Evolutionary conservation across 2,329 filamentous ascomycete genomes (phyloP).

Genomic region (Stemphylium vesicarium): DNA sequence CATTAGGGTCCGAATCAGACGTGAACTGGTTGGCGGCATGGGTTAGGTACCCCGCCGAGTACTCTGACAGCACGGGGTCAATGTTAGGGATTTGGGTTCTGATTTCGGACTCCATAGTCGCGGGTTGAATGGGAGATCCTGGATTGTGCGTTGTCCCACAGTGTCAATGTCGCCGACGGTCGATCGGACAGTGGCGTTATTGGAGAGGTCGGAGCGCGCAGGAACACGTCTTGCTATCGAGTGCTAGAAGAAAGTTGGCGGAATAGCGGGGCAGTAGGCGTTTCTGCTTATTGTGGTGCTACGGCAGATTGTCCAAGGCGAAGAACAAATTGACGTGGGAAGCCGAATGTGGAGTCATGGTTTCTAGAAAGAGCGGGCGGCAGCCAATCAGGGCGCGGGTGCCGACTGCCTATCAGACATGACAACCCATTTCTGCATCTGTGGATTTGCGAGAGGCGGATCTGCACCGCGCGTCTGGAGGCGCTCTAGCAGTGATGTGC

Average conservation of each 20-base stretch:
- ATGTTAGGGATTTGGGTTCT: slow-evolving; percentile 83
- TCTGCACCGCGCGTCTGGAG: slow-evolving; percentile 28
- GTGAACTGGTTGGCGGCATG: slow-evolving; percentile 88
- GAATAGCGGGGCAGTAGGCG: slow-evolving; percentile 27
- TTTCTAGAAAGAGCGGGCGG: slow-evolving; percentile 22
- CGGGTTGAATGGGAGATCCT: slow-evolving; percentile 22
- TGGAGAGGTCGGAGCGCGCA: slow-evolving; percentile 23
- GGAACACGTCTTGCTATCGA: slow-evolving; percentile 21
- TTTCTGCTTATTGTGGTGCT: slow-evolving; percentile 28
- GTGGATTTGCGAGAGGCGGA: slow-evolving; percentile 19
- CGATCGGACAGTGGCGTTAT: slow-evolving; percentile 26
- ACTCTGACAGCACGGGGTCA: slow-evolving; percentile 87
- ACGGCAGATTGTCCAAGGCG: slow-evolving; percentile 27
- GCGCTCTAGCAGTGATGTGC: slow-evolving; percentile 30
- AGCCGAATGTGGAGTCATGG: slow-evolving; percentile 24
- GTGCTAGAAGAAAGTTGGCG: slow-evolving; percentile 9
- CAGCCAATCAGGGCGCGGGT: slow-evolving; percentile 27
- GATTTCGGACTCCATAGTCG: slow-evolving; percentile 84
- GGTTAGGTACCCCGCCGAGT: slow-evolving; percentile 90
- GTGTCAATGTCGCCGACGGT: slow-evolving; percentile 17
- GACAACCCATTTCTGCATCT: slow-evolving; percentile 6
- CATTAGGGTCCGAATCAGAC: slow-evolving; percentile 72
- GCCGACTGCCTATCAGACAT: slow-evolving; percentile 15
- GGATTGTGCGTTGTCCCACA: slow-evolving; percentile 26
- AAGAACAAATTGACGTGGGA: slow-evolving; percentile 27